Percentiles rank a stretch among this genome's conserved stretches.
Conservation (phyloP, 2,329 filamentous ascomycete genomes). For the Colletotrichum tofieldiae region DNA sequence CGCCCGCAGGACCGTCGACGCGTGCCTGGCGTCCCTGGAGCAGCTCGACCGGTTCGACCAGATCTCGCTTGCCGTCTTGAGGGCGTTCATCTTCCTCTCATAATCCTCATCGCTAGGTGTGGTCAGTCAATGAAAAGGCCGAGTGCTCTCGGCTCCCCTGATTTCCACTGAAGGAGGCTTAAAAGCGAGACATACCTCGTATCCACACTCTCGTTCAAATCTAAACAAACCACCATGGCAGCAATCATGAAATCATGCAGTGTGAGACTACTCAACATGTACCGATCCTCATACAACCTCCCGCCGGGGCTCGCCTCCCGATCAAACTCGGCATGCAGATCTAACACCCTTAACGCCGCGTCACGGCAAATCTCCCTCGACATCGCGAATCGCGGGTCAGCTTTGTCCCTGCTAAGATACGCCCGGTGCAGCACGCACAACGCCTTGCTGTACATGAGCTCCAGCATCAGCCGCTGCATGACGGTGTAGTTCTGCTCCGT, state of each 20-base stretch:
- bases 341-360: slow-evolving; percentile 61
- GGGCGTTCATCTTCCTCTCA: slow-evolving; percentile 53
- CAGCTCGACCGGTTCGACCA: slow-evolving; percentile 57
- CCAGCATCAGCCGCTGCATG: slow-evolving; percentile 65
- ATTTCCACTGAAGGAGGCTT: background rate
- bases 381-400: slow-evolving; percentile 53
- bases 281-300: slow-evolving; percentile 66
- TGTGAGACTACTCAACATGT: slow-evolving; percentile 68
- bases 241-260: slow-evolving; percentile 72
- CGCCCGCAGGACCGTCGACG: slow-evolving; percentile 58
- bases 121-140: slow-evolving; percentile 38
- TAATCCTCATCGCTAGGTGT: slow-evolving; percentile 50
- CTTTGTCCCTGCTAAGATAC: slow-evolving; percentile 59
- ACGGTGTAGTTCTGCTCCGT: slow-evolving; percentile 61
- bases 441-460: slow-evolving; percentile 64
- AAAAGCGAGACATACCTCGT: slow-evolving; percentile 51
- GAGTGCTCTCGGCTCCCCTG: background rate
- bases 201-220: slow-evolving; percentile 59
- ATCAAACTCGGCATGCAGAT: slow-evolving; percentile 64
- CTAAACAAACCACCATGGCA: slow-evolving; percentile 72
- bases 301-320: slow-evolving; percentile 64
- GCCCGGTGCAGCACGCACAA: slow-evolving; percentile 67
- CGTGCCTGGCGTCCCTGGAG: slow-evolving; percentile 61
- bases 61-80: slow-evolving; percentile 59
- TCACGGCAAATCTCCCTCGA: slow-evolving; percentile 61